These are phyloP conservation scores for Neofusicoccum laricinum DNA, from an alignment of 2,329 filamentous ascomycete genomes.

Conservation along the genomic window DNA sequence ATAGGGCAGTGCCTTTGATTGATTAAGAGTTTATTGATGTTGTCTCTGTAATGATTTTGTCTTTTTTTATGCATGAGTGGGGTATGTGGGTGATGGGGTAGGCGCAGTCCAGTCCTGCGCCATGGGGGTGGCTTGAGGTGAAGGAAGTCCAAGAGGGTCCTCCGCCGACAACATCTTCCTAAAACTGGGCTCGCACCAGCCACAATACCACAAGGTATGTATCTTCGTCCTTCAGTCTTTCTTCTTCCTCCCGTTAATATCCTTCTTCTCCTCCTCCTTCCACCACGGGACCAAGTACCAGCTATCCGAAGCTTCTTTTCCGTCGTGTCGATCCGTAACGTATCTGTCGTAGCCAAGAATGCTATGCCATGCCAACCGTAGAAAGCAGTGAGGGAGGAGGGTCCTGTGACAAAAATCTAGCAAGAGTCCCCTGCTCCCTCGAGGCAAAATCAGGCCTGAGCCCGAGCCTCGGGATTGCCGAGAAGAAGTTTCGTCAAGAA, in stretches of 20 bases:
- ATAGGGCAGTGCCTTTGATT: not conserved
- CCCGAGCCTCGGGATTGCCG: not conserved
- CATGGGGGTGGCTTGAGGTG: not conserved
- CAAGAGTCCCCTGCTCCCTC: not conserved
- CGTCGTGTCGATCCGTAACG: slow-evolving; percentile 8
- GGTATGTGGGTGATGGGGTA: not conserved
- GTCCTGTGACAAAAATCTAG: not conserved
- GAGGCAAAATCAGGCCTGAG: not conserved
- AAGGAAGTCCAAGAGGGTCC: not conserved
- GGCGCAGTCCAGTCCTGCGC: not conserved
- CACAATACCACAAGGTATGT: not conserved
- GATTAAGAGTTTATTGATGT: not conserved
- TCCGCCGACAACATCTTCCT: not conserved
- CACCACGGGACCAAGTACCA: not conserved
- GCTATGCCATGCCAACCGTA: slow-evolving; percentile 4
- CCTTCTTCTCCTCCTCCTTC: not conserved
- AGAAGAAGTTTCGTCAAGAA: not conserved
- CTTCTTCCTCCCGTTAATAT: not conserved
- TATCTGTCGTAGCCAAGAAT: slow-evolving; percentile 12
- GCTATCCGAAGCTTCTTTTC: not conserved
- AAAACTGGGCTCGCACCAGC: not conserved
- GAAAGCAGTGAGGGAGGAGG: not conserved
- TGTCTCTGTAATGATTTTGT: not conserved
- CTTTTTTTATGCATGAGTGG: not conserved
- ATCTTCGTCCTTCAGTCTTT: not conserved